Base-by-base conservation (phyloP, 148 eudicot genomes). In the Bassia scoparia region DNA sequence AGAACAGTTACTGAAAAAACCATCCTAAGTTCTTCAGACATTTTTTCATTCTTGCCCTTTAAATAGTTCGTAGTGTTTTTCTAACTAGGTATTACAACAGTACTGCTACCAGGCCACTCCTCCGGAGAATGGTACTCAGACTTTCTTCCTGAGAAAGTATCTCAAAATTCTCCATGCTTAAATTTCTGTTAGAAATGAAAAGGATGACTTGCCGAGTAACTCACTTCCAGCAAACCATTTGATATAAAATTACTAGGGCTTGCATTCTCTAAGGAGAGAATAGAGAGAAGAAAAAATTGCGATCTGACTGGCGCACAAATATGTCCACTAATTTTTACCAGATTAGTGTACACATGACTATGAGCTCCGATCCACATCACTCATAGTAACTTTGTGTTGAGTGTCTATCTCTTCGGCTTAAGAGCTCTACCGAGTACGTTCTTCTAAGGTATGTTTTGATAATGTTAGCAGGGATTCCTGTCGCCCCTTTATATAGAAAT, bases 381-480 rank as follows among this genome's bases (percentile, higher is more conserved):
- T 84, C 35, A 89, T n/a, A 70, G 73, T 76, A 76, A n/a, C n/a
- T 77, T 75, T 78, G 23, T n/a, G 85, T 74, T 3, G 88, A 69
- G 76, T 77, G n/a, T 84, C 61, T 65, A 67, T 16, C n/a, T 87
- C 87, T 77, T 87, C 90, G 16, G 80, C 76, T 18, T 83, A 68
- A 64, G 50, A 79, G 70, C 79, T 86, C 90, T 62, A 82, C 68
- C 0, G 96, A 86, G 80, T 76, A 87, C 34, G 90, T 78, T 75
- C 92, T 81, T 75, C 54, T 91, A 9, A 91, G 83, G 20, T 86
- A 86, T 26, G 97, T 81, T 88, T 41, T 78, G 84, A 49, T n/a
- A n/a, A n/a, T n/a, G 81, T 80, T 73, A 81, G 83, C 71, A 48
- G 75, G 23, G 79, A 55, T 71, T 83, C 91, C 34, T 81, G 75